Conservation (phyloP, 2,329 filamentous ascomycete species). For the Venturia asperata region DNA sequence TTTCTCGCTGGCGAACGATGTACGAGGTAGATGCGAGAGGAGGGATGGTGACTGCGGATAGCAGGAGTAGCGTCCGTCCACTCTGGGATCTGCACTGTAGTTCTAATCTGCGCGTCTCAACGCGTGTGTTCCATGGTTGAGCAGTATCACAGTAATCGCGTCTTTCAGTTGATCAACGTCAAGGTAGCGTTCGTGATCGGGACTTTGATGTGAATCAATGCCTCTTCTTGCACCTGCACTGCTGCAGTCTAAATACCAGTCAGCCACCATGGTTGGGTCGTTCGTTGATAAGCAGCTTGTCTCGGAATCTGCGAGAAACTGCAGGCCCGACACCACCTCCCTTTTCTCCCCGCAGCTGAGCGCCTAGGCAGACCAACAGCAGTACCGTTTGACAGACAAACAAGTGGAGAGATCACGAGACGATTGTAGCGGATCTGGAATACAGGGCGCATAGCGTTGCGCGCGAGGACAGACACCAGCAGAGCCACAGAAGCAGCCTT, state of each 20-base stretch:
- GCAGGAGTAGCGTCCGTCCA: too few relatives aligned
- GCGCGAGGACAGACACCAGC: not conserved
- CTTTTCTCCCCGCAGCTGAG: not conserved
- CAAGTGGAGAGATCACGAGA: not conserved
- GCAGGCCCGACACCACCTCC: not conserved
- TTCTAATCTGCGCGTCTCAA: too few relatives aligned
- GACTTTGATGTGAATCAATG: too few relatives aligned
- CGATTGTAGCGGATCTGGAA: not conserved
- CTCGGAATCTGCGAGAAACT: not conserved
- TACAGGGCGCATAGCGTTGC: slow-evolving; percentile 5
- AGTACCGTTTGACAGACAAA: not conserved
- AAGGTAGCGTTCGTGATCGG: too few relatives aligned
- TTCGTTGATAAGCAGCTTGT: slow-evolving; percentile 10
- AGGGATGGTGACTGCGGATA: too few relatives aligned
- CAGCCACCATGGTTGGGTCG: not conserved
- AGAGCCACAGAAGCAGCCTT: not conserved
- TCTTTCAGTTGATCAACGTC: too few relatives aligned
- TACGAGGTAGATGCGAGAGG: too few relatives aligned
- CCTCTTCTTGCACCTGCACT: not conserved
- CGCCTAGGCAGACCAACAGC: not conserved
- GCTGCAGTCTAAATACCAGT: too few relatives aligned
- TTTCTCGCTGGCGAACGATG: too few relatives aligned
- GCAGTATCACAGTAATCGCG: too few relatives aligned
- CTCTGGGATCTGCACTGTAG: too few relatives aligned
- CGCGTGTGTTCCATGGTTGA: too few relatives aligned